Evolutionary conservation across 2,329 filamentous ascomycete species (phyloP).

Genomic region (Fonsecaea monophora): DNA sequence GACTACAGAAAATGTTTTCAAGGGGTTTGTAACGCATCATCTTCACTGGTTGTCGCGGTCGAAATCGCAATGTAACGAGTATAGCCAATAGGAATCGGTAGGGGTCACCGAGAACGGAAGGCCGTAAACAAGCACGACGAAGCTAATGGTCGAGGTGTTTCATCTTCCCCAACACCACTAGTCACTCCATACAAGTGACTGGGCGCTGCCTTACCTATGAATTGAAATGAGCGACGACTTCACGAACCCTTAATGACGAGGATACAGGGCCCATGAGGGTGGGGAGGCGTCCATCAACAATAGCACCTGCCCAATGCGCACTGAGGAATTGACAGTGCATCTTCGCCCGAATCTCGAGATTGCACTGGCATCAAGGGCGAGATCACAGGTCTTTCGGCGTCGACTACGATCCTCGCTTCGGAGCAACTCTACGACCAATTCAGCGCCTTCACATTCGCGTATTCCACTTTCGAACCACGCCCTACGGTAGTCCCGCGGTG

Average conservation of each 20-base stretch:
- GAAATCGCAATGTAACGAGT: constrained; percentile 4
- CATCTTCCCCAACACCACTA: constrained; percentile 17
- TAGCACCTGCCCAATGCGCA: constrained; percentile 25
- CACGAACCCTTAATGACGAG: constrained; percentile 18
- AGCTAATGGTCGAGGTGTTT: constrained; percentile 22
- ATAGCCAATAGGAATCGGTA: constrained; percentile 17
- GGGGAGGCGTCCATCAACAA: constrained; percentile 7
- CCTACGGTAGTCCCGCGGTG: background rate
- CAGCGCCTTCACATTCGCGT: background rate
- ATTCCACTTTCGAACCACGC: background rate
- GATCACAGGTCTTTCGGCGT: background rate
- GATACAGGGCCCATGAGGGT: background rate
- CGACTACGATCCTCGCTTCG: background rate
- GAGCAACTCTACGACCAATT: background rate
- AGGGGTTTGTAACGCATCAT: background rate
- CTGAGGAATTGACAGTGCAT: constrained; percentile 29
- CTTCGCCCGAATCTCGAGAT: background rate
- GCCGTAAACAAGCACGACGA: constrained; percentile 8
- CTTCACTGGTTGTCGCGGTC: constrained; percentile 16
- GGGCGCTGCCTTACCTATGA: background rate
- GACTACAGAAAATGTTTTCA: constrained; percentile 4
- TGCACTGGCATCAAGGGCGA: background rate
- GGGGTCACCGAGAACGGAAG: constrained; percentile 7
- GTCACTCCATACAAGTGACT: constrained; percentile 2
- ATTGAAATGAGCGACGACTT: constrained; percentile 22